phyloP scores from a whole-genome alignment of 257 asterid species.

The Solanum sejunctum region DNA sequence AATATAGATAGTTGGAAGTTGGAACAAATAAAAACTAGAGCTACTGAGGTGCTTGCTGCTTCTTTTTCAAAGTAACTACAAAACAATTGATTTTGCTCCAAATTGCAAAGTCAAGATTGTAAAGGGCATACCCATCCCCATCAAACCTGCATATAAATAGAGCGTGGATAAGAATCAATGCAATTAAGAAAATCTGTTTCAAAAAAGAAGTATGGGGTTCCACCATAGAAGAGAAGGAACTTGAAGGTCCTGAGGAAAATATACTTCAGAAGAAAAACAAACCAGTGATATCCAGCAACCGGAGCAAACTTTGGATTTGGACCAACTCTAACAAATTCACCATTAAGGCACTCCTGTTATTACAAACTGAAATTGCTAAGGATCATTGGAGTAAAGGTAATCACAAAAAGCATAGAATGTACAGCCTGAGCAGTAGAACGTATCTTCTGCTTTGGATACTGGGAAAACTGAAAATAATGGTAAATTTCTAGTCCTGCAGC shows the following conservation, averaged over 20 bases:
- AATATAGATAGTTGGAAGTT: background rate
- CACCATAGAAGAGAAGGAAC: background rate
- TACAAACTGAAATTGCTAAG: background rate
- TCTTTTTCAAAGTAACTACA: background rate
- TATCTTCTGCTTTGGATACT: background rate
- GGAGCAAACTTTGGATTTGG: conserved; percentile 89
- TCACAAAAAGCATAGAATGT: background rate
- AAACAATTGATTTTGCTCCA: conserved; percentile 10
- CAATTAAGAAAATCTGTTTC: background rate
- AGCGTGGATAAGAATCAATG: conserved; percentile 8
- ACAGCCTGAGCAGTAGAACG: background rate
- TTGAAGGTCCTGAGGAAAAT: background rate
- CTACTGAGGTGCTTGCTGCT: background rate
- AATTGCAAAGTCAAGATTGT: conserved; percentile 5
- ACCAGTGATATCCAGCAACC: conserved; percentile 97
- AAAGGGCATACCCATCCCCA: conserved; percentile 87
- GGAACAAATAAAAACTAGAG: background rate
- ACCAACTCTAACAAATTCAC: conserved; percentile 95
- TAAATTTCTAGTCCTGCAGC: background rate
- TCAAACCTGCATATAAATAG: conserved; percentile 72
- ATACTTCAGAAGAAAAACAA: background rate
- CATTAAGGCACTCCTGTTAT: conserved; percentile 83
- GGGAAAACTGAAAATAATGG: background rate
- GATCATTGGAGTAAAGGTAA: background rate
- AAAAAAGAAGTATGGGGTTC: background rate